phyloP scores from a whole-genome alignment of 306 rosid species.

The Casuarina equisetifolia region DNA sequence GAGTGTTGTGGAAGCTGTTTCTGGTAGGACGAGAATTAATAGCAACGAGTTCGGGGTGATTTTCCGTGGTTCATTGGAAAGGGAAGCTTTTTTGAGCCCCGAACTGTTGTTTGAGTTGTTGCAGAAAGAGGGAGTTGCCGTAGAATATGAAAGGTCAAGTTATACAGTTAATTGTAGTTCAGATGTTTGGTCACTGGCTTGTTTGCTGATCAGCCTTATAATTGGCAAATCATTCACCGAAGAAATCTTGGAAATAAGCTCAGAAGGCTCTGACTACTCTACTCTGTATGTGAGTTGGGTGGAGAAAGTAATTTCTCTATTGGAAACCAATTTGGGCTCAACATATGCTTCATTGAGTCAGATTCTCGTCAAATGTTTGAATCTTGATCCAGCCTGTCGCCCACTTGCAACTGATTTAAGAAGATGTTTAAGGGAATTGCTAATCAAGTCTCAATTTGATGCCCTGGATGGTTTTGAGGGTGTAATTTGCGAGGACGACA shows the following conservation, averaged over 20 bases:
- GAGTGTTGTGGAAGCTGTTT: slow-evolving; percentile 34
- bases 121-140: slow-evolving; percentile 35
- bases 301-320: slow-evolving; percentile 51
- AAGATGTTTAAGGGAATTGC: slow-evolving; percentile 62
- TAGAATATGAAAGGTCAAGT: slow-evolving; percentile 35
- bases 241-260: slow-evolving; percentile 33
- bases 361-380: slow-evolving; percentile 59
- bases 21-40: slow-evolving; percentile 16
- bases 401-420: slow-evolving; percentile 54
- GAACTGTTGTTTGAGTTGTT: slow-evolving; percentile 62
- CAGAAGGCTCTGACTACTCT: slow-evolving; percentile 37
- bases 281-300: slow-evolving; percentile 49
- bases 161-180: slow-evolving; percentile 51
- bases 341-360: slow-evolving; percentile 47
- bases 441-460: slow-evolving; percentile 52
- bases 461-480: slow-evolving; percentile 40
- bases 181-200: slow-evolving; percentile 78
- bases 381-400: slow-evolving; percentile 58
- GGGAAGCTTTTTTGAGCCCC: slow-evolving; percentile 50
- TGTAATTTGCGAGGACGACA: slow-evolving; percentile 24
- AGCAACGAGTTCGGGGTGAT: slow-evolving; percentile 32
- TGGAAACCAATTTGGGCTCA: slow-evolving; percentile 54
- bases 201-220: slow-evolving; percentile 55
- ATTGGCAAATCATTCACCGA: slow-evolving; percentile 49
- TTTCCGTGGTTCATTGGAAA: slow-evolving; percentile 30